phyloP scores from a whole-genome alignment of 2,329 filamentous ascomycete species.

The Aspergillus texensis region DNA sequence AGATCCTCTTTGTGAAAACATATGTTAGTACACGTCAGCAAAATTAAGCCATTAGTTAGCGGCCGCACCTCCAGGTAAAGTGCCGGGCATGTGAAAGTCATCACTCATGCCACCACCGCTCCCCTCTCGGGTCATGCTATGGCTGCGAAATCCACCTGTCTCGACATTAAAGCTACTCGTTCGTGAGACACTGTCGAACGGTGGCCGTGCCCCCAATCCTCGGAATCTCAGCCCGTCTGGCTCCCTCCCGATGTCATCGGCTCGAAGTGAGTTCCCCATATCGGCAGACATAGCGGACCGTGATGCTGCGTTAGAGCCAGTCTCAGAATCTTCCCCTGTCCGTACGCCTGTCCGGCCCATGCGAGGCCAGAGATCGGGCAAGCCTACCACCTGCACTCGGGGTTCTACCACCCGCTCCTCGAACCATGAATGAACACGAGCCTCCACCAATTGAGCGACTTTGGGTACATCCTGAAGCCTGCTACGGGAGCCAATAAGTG shows the following conservation, averaged over 20 bases:
- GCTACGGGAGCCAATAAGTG: constrained; percentile 64
- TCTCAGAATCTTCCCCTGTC: constrained; percentile 45
- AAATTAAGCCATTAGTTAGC: constrained; percentile 18
- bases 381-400: constrained; percentile 65
- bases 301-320: constrained; percentile 35
- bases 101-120: constrained; percentile 34
- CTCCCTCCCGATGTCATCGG: constrained; percentile 27
- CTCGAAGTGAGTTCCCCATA: constrained; percentile 25
- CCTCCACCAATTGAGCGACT: constrained; percentile 67
- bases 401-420: constrained; percentile 68
- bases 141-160: constrained; percentile 33
- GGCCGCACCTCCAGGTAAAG: constrained; percentile 34
- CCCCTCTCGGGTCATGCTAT: constrained; percentile 36
- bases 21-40: not conserved
- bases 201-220: constrained; percentile 30
- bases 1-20: constrained; percentile 1
- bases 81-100: constrained; percentile 43
- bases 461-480: constrained; percentile 68
- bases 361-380: constrained; percentile 64
- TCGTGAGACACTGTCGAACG: constrained; percentile 35
- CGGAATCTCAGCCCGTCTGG: constrained; percentile 40
- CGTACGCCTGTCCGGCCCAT: constrained; percentile 53
- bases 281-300: constrained; percentile 34
- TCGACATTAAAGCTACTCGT: constrained; percentile 40
- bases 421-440: constrained; percentile 67